Conservation (phyloP, 148 eudicot species). For the Heliamphora exappendiculata region DNA sequence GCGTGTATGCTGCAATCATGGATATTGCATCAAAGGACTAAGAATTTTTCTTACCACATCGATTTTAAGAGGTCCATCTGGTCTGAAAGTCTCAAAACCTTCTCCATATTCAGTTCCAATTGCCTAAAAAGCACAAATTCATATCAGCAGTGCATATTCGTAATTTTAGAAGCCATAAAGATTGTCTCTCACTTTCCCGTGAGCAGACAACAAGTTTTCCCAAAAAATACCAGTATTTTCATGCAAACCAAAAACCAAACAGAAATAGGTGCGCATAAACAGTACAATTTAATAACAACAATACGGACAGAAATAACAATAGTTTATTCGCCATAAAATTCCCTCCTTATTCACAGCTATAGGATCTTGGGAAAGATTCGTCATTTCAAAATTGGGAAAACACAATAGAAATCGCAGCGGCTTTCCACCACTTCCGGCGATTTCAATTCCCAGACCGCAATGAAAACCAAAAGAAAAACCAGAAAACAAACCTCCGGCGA, state of each 20-base stretch:
- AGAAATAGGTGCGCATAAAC: not conserved
- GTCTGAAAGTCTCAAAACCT: conserved; percentile 93
- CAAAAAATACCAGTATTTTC: not conserved
- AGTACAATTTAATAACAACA: not conserved
- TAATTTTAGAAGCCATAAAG: too few relatives aligned
- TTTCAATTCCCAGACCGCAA: not conserved
- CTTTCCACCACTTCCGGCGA: not conserved
- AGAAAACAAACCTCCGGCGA: not conserved
- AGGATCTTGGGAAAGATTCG: not conserved
- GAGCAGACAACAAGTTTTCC: not conserved
- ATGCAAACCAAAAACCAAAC: not conserved
- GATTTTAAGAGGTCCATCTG: conserved; percentile 82
- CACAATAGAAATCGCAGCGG: not conserved
- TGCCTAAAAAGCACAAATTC: conserved; percentile 33
- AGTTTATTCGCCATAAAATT: not conserved
- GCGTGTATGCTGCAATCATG: not conserved
- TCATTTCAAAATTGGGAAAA: not conserved
- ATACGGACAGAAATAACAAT: not conserved
- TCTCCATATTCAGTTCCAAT: conserved; percentile 99
- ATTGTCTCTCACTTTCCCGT: not conserved
- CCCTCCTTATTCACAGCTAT: not conserved
- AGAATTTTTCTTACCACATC: conserved; percentile 66
- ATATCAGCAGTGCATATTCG: not conserved
- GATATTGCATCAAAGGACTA: not conserved
- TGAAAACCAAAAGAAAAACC: not conserved